Conservation (phyloP, 2,329 filamentous ascomycete genomes). For the Pezicula rhizophila region DNA sequence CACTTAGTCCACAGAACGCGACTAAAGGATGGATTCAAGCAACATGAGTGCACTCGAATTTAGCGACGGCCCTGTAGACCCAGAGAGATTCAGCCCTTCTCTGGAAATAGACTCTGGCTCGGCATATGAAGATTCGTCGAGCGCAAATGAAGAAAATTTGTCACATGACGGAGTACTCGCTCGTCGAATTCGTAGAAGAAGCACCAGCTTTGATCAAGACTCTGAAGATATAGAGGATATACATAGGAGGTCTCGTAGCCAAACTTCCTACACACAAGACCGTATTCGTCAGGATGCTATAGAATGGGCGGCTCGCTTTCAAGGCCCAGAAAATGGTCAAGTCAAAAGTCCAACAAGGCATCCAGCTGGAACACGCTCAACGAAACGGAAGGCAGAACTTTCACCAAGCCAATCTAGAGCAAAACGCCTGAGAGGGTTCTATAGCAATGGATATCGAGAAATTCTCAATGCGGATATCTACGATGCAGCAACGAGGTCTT, state of each 20-base stretch:
- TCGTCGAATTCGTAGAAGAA: background rate
- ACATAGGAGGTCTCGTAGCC: background rate
- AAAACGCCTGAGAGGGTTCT: constrained; percentile 32
- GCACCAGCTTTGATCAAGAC: background rate
- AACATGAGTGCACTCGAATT: background rate
- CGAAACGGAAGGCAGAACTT: constrained; percentile 17
- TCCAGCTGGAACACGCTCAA: background rate
- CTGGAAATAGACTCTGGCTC: constrained; percentile 22
- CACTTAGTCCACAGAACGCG: constrained; percentile 8
- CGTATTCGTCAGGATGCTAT: constrained; percentile 12
- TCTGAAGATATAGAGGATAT: background rate
- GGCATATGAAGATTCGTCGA: constrained; percentile 19
- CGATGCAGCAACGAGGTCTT: constrained; percentile 36
- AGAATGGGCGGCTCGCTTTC: constrained; percentile 22
- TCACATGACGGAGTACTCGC: constrained; percentile 8
- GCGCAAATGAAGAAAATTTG: constrained; percentile 5
- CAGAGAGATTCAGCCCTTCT: constrained; percentile 3
- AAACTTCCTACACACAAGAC: constrained; percentile 1
- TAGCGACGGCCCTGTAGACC: background rate
- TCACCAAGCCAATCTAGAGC: constrained; percentile 12
- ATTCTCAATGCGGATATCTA: constrained; percentile 52
- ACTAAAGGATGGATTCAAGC: constrained; percentile 7
- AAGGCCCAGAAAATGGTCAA: constrained; percentile 15
- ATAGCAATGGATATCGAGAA: constrained; percentile 42
- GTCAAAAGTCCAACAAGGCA: constrained; percentile 16